Percentiles rank a stretch among this genome's conserved stretches.
phyloP scores from a whole-genome alignment of 345 rosid species.

The Mallotus nudiflorus region DNA sequence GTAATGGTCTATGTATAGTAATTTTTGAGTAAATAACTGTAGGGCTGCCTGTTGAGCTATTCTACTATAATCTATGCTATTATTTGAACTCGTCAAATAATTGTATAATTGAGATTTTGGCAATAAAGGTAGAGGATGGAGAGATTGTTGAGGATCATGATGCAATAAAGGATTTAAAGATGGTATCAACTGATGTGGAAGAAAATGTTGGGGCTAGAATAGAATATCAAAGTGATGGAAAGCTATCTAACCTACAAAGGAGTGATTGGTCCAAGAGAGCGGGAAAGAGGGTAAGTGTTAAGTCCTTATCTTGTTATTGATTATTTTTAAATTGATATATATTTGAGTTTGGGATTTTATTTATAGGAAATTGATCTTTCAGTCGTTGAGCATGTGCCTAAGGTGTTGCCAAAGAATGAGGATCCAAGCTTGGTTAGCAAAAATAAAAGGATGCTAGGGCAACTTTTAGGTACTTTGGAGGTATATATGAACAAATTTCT shows the following conservation, averaged over 20 bases:
- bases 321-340: background rate
- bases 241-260: conserved; percentile 38
- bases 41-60: background rate
- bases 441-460: conserved; percentile 95
- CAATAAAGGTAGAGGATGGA: conserved; percentile 66
- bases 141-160: conserved; percentile 54
- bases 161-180: conserved; percentile 33
- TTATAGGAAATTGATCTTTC: conserved; percentile 54
- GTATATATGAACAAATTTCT: conserved; percentile 39
- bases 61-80: background rate
- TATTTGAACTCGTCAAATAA: background rate
- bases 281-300: conserved; percentile 44
- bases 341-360: background rate
- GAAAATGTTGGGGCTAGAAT: conserved; percentile 27
- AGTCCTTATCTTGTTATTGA: background rate
- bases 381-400: conserved; percentile 65
- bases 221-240: conserved; percentile 37
- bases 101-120: background rate
- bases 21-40: background rate
- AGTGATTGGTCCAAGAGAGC: conserved; percentile 55
- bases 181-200: conserved; percentile 28
- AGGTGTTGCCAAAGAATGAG: conserved; percentile 85
- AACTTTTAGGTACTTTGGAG: conserved; percentile 96
- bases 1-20: background rate
- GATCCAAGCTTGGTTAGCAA: conserved; percentile 90